Conservation (phyloP, 2,329 filamentous ascomycete species). For the Zasmidium citrigriseum region DNA sequence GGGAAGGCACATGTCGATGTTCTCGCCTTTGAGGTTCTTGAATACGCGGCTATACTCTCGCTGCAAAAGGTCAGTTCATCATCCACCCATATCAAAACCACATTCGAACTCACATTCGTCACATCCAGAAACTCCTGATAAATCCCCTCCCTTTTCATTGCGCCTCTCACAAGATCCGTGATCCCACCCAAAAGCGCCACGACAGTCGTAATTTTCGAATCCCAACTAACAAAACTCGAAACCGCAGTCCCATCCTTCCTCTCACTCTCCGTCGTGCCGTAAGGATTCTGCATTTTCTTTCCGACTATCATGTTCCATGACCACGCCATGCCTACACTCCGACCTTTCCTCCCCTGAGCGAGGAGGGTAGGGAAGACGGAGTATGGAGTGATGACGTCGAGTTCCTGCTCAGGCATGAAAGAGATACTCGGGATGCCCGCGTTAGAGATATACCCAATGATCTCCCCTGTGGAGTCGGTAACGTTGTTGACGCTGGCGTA, state of each 20-base stretch:
- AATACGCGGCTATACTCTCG: not conserved
- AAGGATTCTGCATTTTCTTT: conserved; percentile 49
- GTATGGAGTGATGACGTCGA: conserved; percentile 46
- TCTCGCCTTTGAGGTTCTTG: not conserved
- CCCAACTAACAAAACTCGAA: conserved; percentile 46
- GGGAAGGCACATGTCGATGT: not conserved
- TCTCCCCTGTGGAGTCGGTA: conserved; percentile 40
- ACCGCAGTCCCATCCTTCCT: conserved; percentile 42
- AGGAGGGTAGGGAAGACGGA: conserved; percentile 42
- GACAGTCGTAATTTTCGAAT: conserved; percentile 47
- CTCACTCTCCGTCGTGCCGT: conserved; percentile 45
- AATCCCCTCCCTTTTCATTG: not conserved
- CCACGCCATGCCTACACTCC: conserved; percentile 44
- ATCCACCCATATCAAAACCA: not conserved
- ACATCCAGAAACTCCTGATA: not conserved
- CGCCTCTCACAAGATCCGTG: conserved; percentile 34
- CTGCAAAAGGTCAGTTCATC: not conserved
- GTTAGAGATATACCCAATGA: conserved; percentile 45
- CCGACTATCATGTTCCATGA: conserved; percentile 44
- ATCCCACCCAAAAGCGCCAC: conserved; percentile 43
- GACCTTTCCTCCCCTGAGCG: conserved; percentile 39
- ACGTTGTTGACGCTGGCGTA: conserved; percentile 48
- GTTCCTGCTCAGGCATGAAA: conserved; percentile 43
- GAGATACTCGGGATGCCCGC: conserved; percentile 37
- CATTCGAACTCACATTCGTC: not conserved